phyloP scores from a whole-genome alignment of 352 stramenopile genomes.

The Phytopythium delawarense region DNA sequence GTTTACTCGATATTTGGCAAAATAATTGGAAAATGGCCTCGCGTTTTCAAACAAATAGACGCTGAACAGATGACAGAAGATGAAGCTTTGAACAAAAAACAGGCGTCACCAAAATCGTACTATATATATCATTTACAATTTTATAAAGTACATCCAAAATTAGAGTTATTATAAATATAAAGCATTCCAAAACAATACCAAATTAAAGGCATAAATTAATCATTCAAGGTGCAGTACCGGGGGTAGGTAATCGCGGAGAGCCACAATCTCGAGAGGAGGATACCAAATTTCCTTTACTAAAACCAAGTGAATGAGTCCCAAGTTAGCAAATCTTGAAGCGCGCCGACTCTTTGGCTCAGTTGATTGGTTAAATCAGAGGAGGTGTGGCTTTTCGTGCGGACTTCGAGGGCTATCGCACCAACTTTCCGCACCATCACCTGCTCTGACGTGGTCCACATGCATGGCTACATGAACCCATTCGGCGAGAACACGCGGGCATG shows the following conservation, averaged over 20 bases:
- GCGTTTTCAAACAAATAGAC: too few relatives aligned
- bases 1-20: neutral
- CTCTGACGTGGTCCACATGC: neutral
- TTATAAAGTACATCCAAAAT: too few relatives aligned
- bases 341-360: too few relatives aligned
- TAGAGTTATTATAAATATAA: too few relatives aligned
- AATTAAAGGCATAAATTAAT: neutral
- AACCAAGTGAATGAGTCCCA: neutral
- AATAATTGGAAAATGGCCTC: neutral
- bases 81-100: too few relatives aligned
- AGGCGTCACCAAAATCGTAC: too few relatives aligned
- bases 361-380: too few relatives aligned
- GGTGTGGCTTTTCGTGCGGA: neutral
- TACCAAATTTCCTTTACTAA: neutral
- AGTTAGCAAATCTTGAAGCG: neutral
- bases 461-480: slow-evolving; percentile 1
- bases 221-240: neutral
- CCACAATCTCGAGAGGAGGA: neutral
- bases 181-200: too few relatives aligned
- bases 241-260: neutral
- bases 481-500: neutral
- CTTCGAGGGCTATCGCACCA: neutral
- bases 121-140: too few relatives aligned
- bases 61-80: too few relatives aligned
- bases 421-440: neutral